phyloP scores from a whole-genome alignment of 2,329 filamentous ascomycete species.

The Pezizomycotina sp. region DNA sequence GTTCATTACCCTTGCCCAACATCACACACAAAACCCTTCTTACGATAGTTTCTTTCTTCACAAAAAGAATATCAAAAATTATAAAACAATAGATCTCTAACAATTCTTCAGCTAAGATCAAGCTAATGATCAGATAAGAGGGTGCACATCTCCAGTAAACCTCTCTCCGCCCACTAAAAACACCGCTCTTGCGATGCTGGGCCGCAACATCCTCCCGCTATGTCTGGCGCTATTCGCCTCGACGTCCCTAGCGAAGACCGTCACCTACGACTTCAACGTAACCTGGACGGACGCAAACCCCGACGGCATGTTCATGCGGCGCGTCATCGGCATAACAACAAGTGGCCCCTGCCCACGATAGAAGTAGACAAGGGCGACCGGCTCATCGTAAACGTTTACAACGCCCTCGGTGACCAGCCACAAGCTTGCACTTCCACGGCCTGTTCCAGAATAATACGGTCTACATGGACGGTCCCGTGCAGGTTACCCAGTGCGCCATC shows the following conservation, averaged over 20 bases:
- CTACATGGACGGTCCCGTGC: constrained; percentile 53
- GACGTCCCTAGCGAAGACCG: constrained; percentile 28
- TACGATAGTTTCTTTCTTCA: no score
- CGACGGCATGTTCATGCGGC: constrained; percentile 46
- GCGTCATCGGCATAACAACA: constrained; percentile 57
- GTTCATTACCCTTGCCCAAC: no score
- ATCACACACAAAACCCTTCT: no score
- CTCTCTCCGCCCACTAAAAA: constrained; percentile 33
- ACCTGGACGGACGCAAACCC: constrained; percentile 57
- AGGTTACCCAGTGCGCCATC: constrained; percentile 52
- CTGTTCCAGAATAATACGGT: constrained; percentile 50
- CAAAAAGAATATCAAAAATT: not conserved
- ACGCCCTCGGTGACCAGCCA: constrained; percentile 46
- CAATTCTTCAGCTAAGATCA: constrained; percentile 8
- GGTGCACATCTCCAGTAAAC: no score
- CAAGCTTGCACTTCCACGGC: constrained; percentile 54
- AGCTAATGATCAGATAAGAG: constrained; percentile 26
- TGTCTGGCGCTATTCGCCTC: constrained; percentile 24
- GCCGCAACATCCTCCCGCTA: no score
- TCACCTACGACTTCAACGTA: constrained; percentile 50
- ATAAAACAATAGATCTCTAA: constrained; percentile 11
- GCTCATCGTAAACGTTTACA: constrained; percentile 42
- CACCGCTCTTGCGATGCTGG: constrained; percentile 27
- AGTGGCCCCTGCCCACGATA: constrained; percentile 57
- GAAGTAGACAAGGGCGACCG: constrained; percentile 46